phyloP scores from a whole-genome alignment of 2,329 filamentous ascomycete species.

The Talaromyces sp. region DNA sequence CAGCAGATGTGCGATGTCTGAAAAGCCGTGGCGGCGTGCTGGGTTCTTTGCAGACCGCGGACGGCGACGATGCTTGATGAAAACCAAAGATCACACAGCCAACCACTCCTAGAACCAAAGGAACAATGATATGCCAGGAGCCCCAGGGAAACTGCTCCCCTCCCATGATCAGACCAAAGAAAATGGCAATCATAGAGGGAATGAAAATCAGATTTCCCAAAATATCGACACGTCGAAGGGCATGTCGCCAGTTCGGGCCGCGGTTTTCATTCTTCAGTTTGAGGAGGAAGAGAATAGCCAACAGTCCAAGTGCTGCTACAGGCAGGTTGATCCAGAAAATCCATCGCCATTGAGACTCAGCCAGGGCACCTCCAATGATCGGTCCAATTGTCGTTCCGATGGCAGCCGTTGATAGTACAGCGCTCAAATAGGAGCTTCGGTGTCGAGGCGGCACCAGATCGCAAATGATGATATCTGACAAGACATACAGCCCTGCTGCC shows the following conservation, averaged over 20 bases:
- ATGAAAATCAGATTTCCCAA: background rate
- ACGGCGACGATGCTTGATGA: background rate
- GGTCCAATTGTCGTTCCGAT: slow-evolving; percentile 45
- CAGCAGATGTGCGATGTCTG: background rate
- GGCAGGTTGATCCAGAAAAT: slow-evolving; percentile 27
- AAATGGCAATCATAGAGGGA: background rate
- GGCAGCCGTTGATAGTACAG: slow-evolving; percentile 15
- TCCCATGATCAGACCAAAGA: background rate
- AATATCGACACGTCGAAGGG: background rate
- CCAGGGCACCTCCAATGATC: slow-evolving; percentile 28
- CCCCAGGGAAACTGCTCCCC: background rate
- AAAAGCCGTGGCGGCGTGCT: background rate
- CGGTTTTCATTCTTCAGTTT: background rate
- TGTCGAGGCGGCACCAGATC: slow-evolving; percentile 41
- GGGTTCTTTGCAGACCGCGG: background rate
- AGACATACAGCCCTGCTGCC: slow-evolving; percentile 36
- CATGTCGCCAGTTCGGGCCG: too few relatives aligned
- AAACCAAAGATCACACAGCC: background rate
- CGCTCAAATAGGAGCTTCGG: slow-evolving; percentile 21
- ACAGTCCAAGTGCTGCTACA: slow-evolving; percentile 15
- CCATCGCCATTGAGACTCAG: slow-evolving; percentile 23
- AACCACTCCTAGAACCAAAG: background rate
- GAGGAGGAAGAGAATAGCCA: background rate
- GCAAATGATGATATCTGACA: slow-evolving; percentile 41
- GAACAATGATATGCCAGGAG: background rate